A percentile compares a stretch with the other conserved stretches of the same genome.
These are phyloP conservation scores for Catenaria anguillulae DNA, from an alignment of 371 early-diverging fungal genomes.

Conservation along the genomic window DNA sequence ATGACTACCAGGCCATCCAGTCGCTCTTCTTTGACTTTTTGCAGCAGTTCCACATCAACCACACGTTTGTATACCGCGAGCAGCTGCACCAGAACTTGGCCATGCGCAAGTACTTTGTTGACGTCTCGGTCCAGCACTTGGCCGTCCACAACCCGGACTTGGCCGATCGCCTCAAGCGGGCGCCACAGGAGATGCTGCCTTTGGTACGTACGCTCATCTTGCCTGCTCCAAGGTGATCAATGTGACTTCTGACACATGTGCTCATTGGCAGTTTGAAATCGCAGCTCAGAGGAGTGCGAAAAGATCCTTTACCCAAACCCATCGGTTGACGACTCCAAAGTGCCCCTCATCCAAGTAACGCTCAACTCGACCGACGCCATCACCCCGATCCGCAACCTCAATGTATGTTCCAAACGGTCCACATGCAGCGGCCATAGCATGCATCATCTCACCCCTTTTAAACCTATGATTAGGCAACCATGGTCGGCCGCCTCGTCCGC, in stretches of 20 bases:
- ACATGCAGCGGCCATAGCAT: background rate
- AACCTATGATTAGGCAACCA: background rate
- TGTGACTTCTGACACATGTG: too few species aligned
- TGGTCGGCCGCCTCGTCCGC: conserved; percentile 46
- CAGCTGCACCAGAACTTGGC: conserved; percentile 71
- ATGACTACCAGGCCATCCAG: conserved; percentile 54
- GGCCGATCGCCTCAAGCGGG: conserved; percentile 54
- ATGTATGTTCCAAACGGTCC: conserved; percentile 32
- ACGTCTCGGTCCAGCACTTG: conserved; percentile 74
- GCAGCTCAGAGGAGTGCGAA: conserved; percentile 58
- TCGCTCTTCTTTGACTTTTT: conserved; percentile 51
- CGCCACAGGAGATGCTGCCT: conserved; percentile 67
- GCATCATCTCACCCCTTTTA: background rate
- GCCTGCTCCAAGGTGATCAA: conserved; percentile 6
- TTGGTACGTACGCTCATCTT: conserved; percentile 41
- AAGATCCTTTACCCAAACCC: conserved; percentile 39
- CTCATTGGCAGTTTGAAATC: conserved; percentile 55
- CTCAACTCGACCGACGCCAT: conserved; percentile 41
- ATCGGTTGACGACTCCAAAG: conserved; percentile 24
- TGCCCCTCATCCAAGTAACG: conserved; percentile 68
- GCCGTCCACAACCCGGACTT: conserved; percentile 63
- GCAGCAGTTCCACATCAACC: conserved; percentile 54
- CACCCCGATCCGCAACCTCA: conserved; percentile 67
- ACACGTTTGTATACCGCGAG: conserved; percentile 66
- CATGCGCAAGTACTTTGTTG: conserved; percentile 53